Base-by-base conservation (phyloP, 257 asterid species). In the Gentiana macrophylla region DNA sequence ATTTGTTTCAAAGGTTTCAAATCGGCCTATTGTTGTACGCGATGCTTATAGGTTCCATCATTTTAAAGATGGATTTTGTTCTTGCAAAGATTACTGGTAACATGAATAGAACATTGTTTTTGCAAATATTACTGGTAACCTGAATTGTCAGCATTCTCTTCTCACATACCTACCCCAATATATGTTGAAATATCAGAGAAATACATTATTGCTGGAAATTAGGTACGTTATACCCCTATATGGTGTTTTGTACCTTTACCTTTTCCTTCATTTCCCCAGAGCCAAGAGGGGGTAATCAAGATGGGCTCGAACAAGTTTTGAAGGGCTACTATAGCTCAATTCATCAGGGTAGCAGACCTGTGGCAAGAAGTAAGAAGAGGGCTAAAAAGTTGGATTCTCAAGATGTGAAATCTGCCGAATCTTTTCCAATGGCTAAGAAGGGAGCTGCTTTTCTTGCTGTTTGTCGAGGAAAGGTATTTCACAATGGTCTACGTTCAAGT, bases 391-490 rank as follows among this genome's bases (percentile, higher is more conserved):
- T 79, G 9, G 91, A 83, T 60, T 70, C 65, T 52, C 79, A 64
- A 57, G 71, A 61, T 66, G 71, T 70, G 58, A 68, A 61, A 35
- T 34, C 60, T 60, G 53, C 55, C 52, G 79, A 69, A 57, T 55
- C 78, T 61, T 53, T 55, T 37, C 66, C 62, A 69, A 77, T 61
- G 49, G 50, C 63, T 51, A 91, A 72, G 74, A 67, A 59, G 46
- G 98, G 96, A 49, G 97, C 95, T 73, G 85, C 95, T 67, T 91
- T 92, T 71, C 79, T 92, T 62, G 98, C 98, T 13, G 98, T 87
- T 77, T 88, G 98, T 67, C 87, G 98, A 62, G 98, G 98, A 74
- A 87, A 85, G 98, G 98, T 91, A 81, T 55, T 64, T 55, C 35
- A 15, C 32, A 32, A 8, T 58, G 45, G 41, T 38, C 3, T 41